phyloP scores from a whole-genome alignment of 1,284 basidiomycete species.

The Leccinum ponderosum region DNA sequence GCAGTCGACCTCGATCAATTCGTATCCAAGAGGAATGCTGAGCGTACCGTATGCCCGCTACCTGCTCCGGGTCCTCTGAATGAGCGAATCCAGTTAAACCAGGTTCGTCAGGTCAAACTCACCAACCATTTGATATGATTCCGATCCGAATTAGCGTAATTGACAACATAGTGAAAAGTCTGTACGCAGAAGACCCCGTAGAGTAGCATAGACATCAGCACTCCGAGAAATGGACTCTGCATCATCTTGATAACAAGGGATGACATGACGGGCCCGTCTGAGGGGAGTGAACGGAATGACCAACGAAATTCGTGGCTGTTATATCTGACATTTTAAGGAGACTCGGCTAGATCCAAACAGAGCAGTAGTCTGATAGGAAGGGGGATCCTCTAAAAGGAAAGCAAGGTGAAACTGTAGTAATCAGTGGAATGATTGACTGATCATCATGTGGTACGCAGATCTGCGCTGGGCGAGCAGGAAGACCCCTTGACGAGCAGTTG shows the following conservation, averaged over 20 bases:
- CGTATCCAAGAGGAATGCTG: not conserved
- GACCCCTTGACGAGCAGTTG: not conserved
- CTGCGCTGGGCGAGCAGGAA: not conserved
- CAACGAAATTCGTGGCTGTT: not conserved
- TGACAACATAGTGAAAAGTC: conserved; percentile 3
- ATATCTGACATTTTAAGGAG: not conserved
- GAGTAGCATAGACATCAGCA: conserved; percentile 1
- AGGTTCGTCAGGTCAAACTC: not conserved
- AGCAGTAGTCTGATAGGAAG: not conserved
- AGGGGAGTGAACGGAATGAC: not conserved
- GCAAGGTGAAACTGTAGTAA: not conserved
- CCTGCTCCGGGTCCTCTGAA: not conserved
- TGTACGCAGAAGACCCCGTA: conserved; percentile 13
- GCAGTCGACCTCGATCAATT: not conserved
- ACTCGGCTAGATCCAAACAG: not conserved
- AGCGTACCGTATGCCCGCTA: conserved; percentile 5
- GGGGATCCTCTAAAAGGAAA: too few relatives aligned
- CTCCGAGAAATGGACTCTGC: conserved; percentile 4
- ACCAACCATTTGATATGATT: conserved; percentile 5
- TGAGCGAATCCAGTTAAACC: not conserved
- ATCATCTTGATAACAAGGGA: not conserved
- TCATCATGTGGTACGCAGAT: not conserved
- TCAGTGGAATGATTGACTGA: not conserved
- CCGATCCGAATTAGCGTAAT: conserved; percentile 7
- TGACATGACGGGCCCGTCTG: not conserved